Percentiles rank a stretch among this genome's conserved stretches.
Conservation (phyloP, 2,329 filamentous ascomycete species). For the Aureobasidium sp. region DNA sequence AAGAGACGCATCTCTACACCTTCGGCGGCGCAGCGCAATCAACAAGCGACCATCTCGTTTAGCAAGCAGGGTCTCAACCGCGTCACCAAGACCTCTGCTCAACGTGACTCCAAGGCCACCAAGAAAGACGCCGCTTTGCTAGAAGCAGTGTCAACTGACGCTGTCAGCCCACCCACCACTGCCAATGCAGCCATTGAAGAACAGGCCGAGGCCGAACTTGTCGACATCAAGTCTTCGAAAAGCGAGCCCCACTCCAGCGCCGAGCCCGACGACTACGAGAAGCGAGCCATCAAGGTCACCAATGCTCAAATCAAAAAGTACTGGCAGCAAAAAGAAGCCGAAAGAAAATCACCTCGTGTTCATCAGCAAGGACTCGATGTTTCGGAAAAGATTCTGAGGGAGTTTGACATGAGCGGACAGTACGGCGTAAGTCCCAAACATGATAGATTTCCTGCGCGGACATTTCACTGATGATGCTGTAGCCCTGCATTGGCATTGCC, state of each 20-base stretch:
- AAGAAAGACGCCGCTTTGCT: conserved; percentile 32
- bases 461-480: not conserved
- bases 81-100: conserved; percentile 48
- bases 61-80: conserved; percentile 40
- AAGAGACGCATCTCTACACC: conserved; percentile 32
- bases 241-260: conserved; percentile 10
- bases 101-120: conserved; percentile 26
- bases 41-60: conserved; percentile 56
- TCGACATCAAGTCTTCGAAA: conserved; percentile 18
- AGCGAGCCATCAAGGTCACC: conserved; percentile 55
- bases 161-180: conserved; percentile 29
- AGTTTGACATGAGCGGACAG: conserved; percentile 86
- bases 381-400: conserved; percentile 78
- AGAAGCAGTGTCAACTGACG: conserved; percentile 18
- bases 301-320: conserved; percentile 66
- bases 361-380: conserved; percentile 67
- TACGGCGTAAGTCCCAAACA: conserved; percentile 64
- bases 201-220: conserved; percentile 26
- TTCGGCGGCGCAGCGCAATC: conserved; percentile 38
- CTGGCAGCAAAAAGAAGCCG: conserved; percentile 64
- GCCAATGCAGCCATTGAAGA: conserved; percentile 31
- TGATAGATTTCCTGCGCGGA: too few species aligned
- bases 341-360: conserved; percentile 59
- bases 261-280: conserved; percentile 34
- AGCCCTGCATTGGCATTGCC: conserved; percentile 83